phyloP scores from a whole-genome alignment of 1,139 yeast species.

The Candida sanyaensis region DNA sequence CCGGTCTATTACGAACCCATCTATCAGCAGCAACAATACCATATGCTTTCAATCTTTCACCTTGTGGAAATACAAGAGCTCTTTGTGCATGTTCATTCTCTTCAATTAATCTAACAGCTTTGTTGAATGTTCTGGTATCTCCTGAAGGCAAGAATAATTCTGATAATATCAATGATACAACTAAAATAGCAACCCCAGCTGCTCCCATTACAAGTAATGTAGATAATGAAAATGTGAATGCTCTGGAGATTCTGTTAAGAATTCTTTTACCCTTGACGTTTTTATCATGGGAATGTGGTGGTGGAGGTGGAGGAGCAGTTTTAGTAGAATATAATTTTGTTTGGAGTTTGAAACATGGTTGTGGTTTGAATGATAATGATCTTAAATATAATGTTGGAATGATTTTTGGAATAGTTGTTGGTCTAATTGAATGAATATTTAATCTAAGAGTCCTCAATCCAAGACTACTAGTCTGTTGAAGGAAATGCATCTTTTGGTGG shows the following conservation, averaged over 20 bases:
- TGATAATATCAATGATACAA: constrained; percentile 71
- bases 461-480: constrained; percentile 4
- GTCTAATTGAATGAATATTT: constrained; percentile 1
- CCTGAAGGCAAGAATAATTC: constrained; percentile 88
- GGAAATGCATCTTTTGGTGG: not conserved
- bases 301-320: constrained; percentile 38
- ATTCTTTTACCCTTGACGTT: constrained; percentile 41
- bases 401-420: constrained; percentile 2
- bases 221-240: constrained; percentile 62
- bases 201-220: constrained; percentile 67
- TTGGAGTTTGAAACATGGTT: not conserved
- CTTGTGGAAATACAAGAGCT: constrained; percentile 53
- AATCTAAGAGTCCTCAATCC: constrained; percentile 4
- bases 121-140: constrained; percentile 85
- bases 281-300: constrained; percentile 40
- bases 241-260: constrained; percentile 48
- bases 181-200: constrained; percentile 65
- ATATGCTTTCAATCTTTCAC: constrained; percentile 74
- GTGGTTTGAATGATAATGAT: not conserved
- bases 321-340: constrained; percentile 22
- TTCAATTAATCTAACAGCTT: constrained; percentile 78
- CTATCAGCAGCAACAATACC: constrained; percentile 73
- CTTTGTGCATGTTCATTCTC: constrained; percentile 62
- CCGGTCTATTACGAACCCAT: constrained; percentile 90
- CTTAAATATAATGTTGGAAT: constrained; percentile 1